These are phyloP conservation scores for Trichophyton rubrum DNA, from an alignment of 2,329 filamentous ascomycete species.

Conservation along the genomic window DNA sequence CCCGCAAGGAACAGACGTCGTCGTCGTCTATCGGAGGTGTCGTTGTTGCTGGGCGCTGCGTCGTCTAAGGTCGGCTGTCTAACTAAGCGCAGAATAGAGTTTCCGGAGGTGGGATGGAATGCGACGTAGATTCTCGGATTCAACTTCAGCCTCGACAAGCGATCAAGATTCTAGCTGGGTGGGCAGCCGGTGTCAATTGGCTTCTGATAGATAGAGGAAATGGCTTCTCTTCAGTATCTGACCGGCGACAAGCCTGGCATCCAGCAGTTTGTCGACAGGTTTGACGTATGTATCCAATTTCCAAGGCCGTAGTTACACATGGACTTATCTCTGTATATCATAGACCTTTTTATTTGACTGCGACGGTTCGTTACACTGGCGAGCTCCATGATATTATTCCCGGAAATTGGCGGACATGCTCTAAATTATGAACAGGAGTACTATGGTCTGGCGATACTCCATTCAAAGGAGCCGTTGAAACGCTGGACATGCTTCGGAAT, in stretches of 20 bases:
- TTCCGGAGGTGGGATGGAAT: not conserved
- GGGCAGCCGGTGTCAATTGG: not conserved
- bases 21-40: not conserved
- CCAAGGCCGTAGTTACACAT: not conserved
- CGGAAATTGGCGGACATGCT: not conserved
- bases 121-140: not conserved
- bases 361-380: slow-evolving; percentile 54
- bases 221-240: slow-evolving; percentile 44
- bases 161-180: not conserved
- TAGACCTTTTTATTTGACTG: slow-evolving; percentile 93
- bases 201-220: not conserved
- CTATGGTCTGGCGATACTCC: slow-evolving; percentile 91
- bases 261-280: slow-evolving; percentile 72
- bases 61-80: not conserved
- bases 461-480: slow-evolving; percentile 75
- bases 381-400: not conserved
- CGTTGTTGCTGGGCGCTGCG: not conserved
- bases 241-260: slow-evolving; percentile 68
- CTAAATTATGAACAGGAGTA: slow-evolving; percentile 54
- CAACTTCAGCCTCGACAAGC: not conserved
- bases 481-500: slow-evolving; percentile 65
- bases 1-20: not conserved
- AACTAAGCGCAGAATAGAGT: not conserved
- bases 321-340: not conserved
- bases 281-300: slow-evolving; percentile 58